Conservation (phyloP, 2,329 filamentous ascomycete species). For the Dactylellina haptotyla region DNA sequence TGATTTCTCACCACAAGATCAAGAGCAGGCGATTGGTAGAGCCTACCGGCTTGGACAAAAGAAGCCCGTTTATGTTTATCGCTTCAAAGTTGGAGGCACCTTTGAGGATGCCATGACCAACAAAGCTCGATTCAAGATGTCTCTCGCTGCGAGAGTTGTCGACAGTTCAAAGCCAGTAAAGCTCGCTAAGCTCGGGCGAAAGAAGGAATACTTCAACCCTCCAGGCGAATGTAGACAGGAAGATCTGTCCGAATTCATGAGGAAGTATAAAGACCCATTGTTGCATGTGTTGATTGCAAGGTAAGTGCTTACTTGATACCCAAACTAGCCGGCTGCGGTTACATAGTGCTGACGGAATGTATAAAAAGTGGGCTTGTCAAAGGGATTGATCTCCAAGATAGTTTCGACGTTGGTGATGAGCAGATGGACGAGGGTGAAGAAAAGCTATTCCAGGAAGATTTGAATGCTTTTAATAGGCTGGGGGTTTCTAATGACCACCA, state of each 20-base stretch:
- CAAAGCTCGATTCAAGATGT: conserved; percentile 80
- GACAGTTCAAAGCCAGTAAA: conserved; percentile 78
- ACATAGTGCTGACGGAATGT: not conserved
- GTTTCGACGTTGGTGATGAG: not conserved
- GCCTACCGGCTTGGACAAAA: conserved; percentile 85
- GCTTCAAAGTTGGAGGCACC: conserved; percentile 79
- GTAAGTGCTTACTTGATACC: conserved; percentile 3
- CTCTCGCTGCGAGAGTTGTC: conserved; percentile 80
- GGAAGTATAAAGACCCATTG: conserved; percentile 12
- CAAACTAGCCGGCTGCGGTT: not conserved
- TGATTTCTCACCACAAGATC: conserved; percentile 79
- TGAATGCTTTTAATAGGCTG: not conserved
- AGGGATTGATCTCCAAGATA: conserved; percentile 28
- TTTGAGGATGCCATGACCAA: conserved; percentile 80
- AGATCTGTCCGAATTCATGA: conserved; percentile 6
- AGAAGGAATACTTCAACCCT: conserved; percentile 25
- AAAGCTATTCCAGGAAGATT: conserved; percentile 3
- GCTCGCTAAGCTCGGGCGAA: conserved; percentile 12
- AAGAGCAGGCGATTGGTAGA: conserved; percentile 86
- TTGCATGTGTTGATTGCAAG: conserved; percentile 14
- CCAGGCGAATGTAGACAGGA: conserved; percentile 13
- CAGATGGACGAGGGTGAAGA: not conserved
- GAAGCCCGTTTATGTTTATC: conserved; percentile 85
- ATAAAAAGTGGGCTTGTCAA: conserved; percentile 16
- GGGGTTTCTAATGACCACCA: not conserved